A percentile compares a stretch with the other conserved stretches of the same genome.
These are phyloP conservation scores for Adansonia digitata DNA, from an alignment of 345 rosid species.

Conservation along the genomic window DNA sequence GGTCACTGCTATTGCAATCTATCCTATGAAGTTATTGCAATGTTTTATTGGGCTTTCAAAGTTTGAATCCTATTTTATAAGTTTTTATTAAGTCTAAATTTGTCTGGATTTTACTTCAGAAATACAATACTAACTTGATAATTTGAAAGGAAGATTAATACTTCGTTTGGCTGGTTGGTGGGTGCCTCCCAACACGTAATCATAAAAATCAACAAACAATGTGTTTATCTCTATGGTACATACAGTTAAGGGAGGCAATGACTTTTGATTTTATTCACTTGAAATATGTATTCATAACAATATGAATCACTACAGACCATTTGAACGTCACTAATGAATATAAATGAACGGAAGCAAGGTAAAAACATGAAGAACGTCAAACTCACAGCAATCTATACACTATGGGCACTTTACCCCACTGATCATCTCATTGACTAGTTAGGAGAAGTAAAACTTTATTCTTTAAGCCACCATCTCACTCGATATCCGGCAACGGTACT, in stretches of 20 bases:
- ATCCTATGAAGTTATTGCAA: no score
- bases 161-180: no score
- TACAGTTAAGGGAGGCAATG: neutral
- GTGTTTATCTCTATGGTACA: neutral
- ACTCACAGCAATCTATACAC: neutral
- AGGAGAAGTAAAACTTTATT: neutral
- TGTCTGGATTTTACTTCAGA: no score
- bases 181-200: no score
- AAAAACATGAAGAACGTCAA: constrained; percentile 11
- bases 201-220: neutral
- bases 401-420: neutral
- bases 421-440: neutral
- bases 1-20: neutral
- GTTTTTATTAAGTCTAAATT: no score
- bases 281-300: neutral
- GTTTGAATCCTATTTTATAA: no score
- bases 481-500: constrained; percentile 55
- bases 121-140: neutral
- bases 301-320: constrained; percentile 14
- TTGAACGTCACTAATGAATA: neutral
- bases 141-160: neutral
- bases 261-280: neutral
- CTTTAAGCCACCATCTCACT: constrained; percentile 18
- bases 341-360: neutral
- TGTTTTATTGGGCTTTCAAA: no score